A percentile compares a stretch with the other conserved stretches of the same genome.
phyloP scores from a whole-genome alignment of 169 alveolate genomes.

The Neospora caninum region DNA sequence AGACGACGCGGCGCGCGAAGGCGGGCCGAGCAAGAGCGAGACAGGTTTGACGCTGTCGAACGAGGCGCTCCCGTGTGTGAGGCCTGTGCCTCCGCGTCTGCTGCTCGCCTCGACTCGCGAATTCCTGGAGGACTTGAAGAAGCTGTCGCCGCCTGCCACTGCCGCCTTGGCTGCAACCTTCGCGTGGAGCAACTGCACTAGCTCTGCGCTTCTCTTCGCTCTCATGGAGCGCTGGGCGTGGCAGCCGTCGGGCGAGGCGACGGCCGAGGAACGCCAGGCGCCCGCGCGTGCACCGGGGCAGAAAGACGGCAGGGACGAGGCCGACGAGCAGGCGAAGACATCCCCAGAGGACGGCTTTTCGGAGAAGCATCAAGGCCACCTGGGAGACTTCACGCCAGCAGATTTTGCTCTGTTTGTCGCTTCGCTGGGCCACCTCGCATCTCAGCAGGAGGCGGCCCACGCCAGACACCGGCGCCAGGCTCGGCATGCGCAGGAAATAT shows the following conservation, averaged over 20 bases:
- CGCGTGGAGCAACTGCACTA: constrained; percentile 18
- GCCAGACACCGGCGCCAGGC: neutral
- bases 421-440: neutral
- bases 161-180: constrained; percentile 1
- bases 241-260: neutral
- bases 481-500: neutral
- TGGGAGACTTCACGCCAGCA: neutral
- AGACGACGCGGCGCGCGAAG: neutral
- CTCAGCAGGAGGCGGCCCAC: neutral
- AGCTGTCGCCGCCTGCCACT: constrained; percentile 18
- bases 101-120: constrained; percentile 6
- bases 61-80: neutral
- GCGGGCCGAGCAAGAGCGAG: neutral
- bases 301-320: neutral
- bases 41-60: neutral
- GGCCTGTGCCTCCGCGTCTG: neutral
- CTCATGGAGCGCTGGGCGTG: constrained; percentile 12
- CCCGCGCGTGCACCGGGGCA: neutral
- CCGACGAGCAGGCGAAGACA: neutral
- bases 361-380: neutral
- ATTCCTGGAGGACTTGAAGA: neutral
- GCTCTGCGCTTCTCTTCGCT: neutral
- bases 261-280: neutral
- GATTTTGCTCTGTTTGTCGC: neutral
- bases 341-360: neutral